Evolutionary conservation across 2,329 filamentous ascomycete species (phyloP).

Genomic region (Elsinoe perseae): DNA sequence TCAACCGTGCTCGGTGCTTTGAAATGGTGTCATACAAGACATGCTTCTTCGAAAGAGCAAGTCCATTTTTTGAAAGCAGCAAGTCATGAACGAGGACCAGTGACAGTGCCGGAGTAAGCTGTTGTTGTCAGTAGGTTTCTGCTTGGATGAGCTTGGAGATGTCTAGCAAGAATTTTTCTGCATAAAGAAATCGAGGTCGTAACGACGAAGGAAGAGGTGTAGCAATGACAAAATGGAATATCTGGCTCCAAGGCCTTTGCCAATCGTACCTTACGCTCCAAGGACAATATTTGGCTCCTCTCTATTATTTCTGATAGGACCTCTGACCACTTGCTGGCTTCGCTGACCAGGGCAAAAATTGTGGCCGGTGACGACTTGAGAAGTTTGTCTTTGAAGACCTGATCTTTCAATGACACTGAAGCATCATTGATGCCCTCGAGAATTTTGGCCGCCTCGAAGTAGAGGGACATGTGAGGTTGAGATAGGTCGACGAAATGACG

Average conservation of each 20-base stretch:
- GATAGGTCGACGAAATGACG: neutral
- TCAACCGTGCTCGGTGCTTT: slow-evolving; percentile 71
- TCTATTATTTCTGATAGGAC: slow-evolving; percentile 88
- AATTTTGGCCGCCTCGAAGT: slow-evolving; percentile 79
- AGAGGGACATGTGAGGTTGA: slow-evolving; percentile 69
- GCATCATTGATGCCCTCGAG: slow-evolving; percentile 55
- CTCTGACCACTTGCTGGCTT: slow-evolving; percentile 83
- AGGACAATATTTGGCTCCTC: slow-evolving; percentile 62
- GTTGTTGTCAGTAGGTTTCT: slow-evolving; percentile 6
- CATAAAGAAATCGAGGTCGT: no score
- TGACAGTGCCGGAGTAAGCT: slow-evolving; percentile 74
- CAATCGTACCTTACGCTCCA: slow-evolving; percentile 73
- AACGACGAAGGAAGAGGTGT: no score
- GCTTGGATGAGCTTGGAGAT: neutral
- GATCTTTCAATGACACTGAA: slow-evolving; percentile 79
- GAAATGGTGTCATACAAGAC: slow-evolving; percentile 68
- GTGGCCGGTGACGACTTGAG: slow-evolving; percentile 73
- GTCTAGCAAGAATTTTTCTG: neutral
- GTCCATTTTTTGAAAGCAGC: slow-evolving; percentile 69
- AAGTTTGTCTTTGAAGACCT: slow-evolving; percentile 66
- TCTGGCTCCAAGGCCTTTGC: neutral
- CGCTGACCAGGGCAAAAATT: slow-evolving; percentile 77
- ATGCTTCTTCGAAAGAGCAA: slow-evolving; percentile 72
- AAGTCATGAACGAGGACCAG: slow-evolving; percentile 82
- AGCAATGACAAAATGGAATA: no score